phyloP scores from a whole-genome alignment of 768 basidiomycete species.

The Tricholoma hemisulphureum region DNA sequence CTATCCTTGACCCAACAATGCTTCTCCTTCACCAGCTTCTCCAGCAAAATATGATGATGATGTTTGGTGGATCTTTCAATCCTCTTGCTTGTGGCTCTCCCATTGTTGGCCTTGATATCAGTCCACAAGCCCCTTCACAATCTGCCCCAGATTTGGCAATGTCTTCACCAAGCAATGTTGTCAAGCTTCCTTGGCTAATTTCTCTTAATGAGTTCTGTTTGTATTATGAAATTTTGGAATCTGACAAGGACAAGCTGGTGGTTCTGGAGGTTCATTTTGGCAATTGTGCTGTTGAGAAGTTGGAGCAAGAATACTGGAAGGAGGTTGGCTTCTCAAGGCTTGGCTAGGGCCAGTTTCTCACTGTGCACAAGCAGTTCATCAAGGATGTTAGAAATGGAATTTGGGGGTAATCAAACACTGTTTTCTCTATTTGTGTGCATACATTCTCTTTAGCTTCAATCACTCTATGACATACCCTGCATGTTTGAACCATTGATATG shows the following conservation, averaged over 20 bases:
- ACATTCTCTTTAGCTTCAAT: too few species aligned
- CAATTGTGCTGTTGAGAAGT: neutral
- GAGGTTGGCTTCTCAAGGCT: conserved; percentile 1
- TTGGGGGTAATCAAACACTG: neutral
- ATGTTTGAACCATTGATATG: conserved; percentile 19
- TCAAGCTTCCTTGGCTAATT: neutral
- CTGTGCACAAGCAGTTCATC: neutral
- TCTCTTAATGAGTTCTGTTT: conserved; percentile 4
- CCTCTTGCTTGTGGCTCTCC: neutral
- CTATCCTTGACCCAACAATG: neutral
- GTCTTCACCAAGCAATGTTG: neutral
- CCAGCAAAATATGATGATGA: neutral
- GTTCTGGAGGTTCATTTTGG: neutral
- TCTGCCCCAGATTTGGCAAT: neutral
- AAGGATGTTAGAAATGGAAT: neutral
- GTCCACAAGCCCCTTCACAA: neutral
- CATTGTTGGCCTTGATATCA: neutral
- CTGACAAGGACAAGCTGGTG: neutral
- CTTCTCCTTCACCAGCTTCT: neutral
- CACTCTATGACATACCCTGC: conserved; percentile 17
- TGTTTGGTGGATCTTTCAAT: neutral
- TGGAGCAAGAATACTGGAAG: conserved; percentile 2
- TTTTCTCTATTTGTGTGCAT: neutral
- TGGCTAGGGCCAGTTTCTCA: neutral
- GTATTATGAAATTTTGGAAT: neutral